Evolutionary conservation across 2,329 filamentous ascomycete genomes (phyloP).

Genomic region (Tolypocladium tropicale): DNA sequence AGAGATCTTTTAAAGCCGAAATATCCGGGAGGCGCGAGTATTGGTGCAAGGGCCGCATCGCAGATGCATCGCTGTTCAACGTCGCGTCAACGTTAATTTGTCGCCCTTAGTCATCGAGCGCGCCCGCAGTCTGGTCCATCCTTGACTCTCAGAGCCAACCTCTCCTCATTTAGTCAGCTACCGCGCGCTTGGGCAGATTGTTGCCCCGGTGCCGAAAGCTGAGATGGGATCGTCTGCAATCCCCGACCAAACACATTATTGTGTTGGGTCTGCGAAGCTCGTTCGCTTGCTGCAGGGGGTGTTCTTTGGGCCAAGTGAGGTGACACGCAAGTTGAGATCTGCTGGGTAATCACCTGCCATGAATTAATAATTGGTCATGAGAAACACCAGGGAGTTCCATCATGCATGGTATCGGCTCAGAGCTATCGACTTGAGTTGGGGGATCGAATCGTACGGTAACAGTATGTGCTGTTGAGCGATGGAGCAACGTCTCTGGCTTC

Average conservation of each 20-base stretch:
- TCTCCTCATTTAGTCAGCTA: slow-evolving; percentile 1
- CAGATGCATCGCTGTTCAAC: too few relatives aligned
- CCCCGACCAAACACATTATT: too few relatives aligned
- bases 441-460: neutral
- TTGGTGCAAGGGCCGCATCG: too few relatives aligned
- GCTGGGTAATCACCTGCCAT: neutral
- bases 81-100: too few relatives aligned
- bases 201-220: too few relatives aligned
- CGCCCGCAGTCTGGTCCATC: neutral
- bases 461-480: neutral
- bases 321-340: neutral
- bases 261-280: too few relatives aligned
- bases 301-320: too few relatives aligned
- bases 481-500: neutral
- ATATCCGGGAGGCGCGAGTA: neutral
- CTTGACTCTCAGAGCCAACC: neutral
- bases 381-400: neutral
- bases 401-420: neutral
- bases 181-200: slow-evolving; percentile 4
- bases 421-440: too few relatives aligned
- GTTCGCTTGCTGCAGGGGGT: too few relatives aligned
- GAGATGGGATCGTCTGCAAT: too few relatives aligned
- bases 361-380: neutral
- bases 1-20: neutral
- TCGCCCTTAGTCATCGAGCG: neutral